These are phyloP conservation scores for Trichosporon faecale DNA, from an alignment of 1,284 basidiomycete genomes.

Conservation along the genomic window DNA sequence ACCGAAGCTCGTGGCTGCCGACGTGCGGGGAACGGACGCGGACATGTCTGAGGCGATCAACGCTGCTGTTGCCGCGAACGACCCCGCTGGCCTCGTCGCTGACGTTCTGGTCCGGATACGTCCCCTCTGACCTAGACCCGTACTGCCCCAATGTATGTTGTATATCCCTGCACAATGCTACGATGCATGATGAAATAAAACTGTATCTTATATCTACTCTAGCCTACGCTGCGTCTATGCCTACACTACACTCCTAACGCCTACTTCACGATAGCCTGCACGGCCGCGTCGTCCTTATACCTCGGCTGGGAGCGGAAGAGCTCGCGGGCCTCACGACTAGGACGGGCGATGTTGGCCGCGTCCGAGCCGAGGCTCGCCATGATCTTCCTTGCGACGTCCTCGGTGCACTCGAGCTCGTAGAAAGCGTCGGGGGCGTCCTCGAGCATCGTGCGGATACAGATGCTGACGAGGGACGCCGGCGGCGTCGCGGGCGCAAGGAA, in stretches of 20 bases:
- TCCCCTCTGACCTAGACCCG: slow-evolving; percentile 6
- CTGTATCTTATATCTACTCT: slow-evolving; percentile 2
- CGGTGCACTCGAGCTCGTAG: slow-evolving; percentile 60
- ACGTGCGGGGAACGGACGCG: neutral
- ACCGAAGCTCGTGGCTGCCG: neutral
- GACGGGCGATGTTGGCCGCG: slow-evolving; percentile 70
- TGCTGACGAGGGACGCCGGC: slow-evolving; percentile 56
- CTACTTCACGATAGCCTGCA: slow-evolving; percentile 38
- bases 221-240: neutral
- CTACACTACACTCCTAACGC: neutral
- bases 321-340: slow-evolving; percentile 80
- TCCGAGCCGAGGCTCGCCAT: slow-evolving; percentile 68
- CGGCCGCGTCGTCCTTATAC: slow-evolving; percentile 41
- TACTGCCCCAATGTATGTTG: neutral
- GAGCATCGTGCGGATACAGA: slow-evolving; percentile 65
- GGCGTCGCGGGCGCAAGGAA: slow-evolving; percentile 43
- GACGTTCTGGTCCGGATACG: slow-evolving; percentile 60
- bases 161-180: neutral
- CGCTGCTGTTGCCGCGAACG: slow-evolving; percentile 63
- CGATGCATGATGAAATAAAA: slow-evolving; percentile 3
- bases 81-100: slow-evolving; percentile 67
- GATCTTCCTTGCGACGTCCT: slow-evolving; percentile 69
- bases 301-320: slow-evolving; percentile 57
- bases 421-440: slow-evolving; percentile 61
- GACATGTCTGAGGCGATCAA: slow-evolving; percentile 64